Conservation (phyloP, 2,329 filamentous ascomycete species). For the Westerdykella aurantiaca region DNA sequence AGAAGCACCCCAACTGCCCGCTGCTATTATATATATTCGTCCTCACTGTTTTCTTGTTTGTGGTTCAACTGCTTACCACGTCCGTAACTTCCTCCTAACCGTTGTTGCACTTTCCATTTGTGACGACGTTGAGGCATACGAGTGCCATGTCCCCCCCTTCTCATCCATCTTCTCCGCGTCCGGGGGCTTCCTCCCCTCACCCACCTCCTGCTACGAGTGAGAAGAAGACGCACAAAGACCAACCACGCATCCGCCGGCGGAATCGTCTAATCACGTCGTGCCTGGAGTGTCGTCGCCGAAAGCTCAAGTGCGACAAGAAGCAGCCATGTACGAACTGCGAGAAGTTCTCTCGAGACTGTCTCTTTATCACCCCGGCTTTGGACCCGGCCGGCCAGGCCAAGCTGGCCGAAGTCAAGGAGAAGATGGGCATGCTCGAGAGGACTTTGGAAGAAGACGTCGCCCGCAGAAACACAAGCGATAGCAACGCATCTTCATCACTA, state of each 20-base stretch:
- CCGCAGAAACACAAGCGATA: slow-evolving; percentile 30
- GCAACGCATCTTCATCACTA: slow-evolving; percentile 6
- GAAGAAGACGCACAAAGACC: slow-evolving; percentile 16
- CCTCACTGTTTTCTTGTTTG: no score
- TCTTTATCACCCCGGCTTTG: slow-evolving; percentile 62
- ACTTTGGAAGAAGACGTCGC: slow-evolving; percentile 64
- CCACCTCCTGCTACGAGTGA: slow-evolving; percentile 9
- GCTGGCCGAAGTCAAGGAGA: slow-evolving; percentile 72
- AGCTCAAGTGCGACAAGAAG: slow-evolving; percentile 70
- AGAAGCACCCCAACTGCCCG: no score
- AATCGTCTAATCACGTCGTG: slow-evolving; percentile 37
- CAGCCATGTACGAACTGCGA: slow-evolving; percentile 65
- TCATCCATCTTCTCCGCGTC: slow-evolving; percentile 3
- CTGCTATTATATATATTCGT: no score
- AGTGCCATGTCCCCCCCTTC: no score
- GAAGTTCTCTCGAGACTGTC: slow-evolving; percentile 47
- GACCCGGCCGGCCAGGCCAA: slow-evolving; percentile 64
- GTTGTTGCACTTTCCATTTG: no score
- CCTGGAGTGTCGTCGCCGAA: slow-evolving; percentile 55
- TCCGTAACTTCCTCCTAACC: no score
- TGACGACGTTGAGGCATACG: no score
- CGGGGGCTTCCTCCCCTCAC: slow-evolving; percentile 1
- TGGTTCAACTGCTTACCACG: no score
- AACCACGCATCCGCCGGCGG: slow-evolving; percentile 30
- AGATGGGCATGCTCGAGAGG: slow-evolving; percentile 65